phyloP scores from a whole-genome alignment of 805 yeast genomes.

The Wickerhamomyces alni region DNA sequence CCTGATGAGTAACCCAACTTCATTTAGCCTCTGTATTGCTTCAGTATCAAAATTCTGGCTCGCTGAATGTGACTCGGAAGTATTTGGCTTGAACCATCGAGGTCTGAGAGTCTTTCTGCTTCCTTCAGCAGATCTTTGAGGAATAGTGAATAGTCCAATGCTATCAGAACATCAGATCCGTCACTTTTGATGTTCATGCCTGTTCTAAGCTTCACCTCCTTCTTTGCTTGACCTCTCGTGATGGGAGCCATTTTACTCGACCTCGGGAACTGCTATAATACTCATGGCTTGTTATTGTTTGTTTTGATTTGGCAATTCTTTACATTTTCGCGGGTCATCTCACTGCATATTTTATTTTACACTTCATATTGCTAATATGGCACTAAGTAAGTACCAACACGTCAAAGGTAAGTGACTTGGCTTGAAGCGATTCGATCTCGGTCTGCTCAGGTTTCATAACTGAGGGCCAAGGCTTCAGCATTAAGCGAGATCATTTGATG shows the following conservation, averaged over 20 bases:
- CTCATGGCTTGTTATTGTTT: background rate
- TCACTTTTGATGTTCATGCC: conserved; percentile 27
- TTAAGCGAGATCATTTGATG: too few relatives aligned
- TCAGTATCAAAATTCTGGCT: conserved; percentile 28
- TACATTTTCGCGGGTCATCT: too few relatives aligned
- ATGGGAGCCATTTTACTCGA: conserved; percentile 12
- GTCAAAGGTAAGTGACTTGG: too few relatives aligned
- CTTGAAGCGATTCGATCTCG: too few relatives aligned
- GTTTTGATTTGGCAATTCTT: background rate
- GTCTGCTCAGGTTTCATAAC: too few relatives aligned
- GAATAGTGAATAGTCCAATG: conserved; percentile 43
- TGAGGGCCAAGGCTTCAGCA: too few relatives aligned
- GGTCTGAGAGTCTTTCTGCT: conserved; percentile 32
- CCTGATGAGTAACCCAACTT: background rate
- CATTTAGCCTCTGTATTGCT: conserved; percentile 30
- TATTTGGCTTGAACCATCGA: conserved; percentile 37
- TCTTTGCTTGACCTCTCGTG: conserved; percentile 12
- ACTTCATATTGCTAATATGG: too few relatives aligned
- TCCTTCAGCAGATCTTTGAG: conserved; percentile 30
- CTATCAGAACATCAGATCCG: conserved; percentile 37
- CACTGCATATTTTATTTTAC: too few relatives aligned
- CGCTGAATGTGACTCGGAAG: conserved; percentile 35
- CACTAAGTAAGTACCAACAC: too few relatives aligned
- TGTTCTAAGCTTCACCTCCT: conserved; percentile 20
- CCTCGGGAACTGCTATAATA: background rate